A percentile compares a stretch with the other conserved stretches of the same genome.
phyloP scores from a whole-genome alignment of 257 asterid species.

The Jasminum sambac region DNA sequence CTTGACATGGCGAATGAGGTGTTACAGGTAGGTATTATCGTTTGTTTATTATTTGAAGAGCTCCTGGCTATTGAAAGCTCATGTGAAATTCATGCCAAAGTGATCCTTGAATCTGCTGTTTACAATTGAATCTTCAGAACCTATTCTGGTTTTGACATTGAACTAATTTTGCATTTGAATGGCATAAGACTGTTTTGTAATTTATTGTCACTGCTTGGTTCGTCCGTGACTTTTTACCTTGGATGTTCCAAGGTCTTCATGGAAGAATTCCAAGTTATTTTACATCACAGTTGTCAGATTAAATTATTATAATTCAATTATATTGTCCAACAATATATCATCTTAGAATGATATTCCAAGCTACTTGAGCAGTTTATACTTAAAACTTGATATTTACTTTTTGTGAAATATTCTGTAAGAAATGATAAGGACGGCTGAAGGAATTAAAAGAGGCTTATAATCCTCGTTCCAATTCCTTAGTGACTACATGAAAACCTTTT shows the following conservation, averaged over 20 bases:
- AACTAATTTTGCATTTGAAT: not conserved
- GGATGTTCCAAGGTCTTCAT: not conserved
- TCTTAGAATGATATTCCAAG: not conserved
- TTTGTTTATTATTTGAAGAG: conserved; percentile 21
- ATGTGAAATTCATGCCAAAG: not conserved
- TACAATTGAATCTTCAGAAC: not conserved
- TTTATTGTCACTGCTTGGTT: not conserved
- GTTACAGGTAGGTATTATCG: conserved; percentile 69
- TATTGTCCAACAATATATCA: not conserved
- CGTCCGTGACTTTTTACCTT: not conserved
- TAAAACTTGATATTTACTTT: not conserved
- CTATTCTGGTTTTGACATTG: not conserved
- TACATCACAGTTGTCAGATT: not conserved
- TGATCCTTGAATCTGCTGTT: not conserved
- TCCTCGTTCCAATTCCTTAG: not conserved
- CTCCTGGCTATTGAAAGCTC: conserved; percentile 1
- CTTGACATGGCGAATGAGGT: conserved; percentile 98
- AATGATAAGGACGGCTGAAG: not conserved
- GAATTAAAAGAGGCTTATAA: conserved; percentile 6
- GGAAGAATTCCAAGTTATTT: not conserved
- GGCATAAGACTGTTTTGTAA: not conserved
- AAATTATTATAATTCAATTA: not conserved
- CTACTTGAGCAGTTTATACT: not conserved
- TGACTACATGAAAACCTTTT: not conserved
- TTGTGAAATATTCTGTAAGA: not conserved